Evolutionary conservation across 2,329 filamentous ascomycete genomes (phyloP).

Genomic region (Zarea fungicola): DNA sequence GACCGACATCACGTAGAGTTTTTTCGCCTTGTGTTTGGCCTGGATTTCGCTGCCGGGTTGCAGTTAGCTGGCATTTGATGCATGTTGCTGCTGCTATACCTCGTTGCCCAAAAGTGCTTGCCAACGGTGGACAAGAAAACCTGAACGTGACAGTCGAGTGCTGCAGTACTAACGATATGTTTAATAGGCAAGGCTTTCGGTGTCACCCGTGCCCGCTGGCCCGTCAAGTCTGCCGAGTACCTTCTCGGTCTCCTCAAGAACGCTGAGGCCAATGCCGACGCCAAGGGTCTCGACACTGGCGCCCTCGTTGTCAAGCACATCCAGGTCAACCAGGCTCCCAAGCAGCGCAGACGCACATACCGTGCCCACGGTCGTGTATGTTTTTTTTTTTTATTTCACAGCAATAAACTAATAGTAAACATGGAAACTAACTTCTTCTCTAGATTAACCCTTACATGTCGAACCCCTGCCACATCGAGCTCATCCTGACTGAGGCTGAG

Average conservation of each 20-base stretch:
- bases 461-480: conserved; percentile 99
- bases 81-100: too few relatives aligned
- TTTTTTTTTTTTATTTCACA: conserved; percentile 36
- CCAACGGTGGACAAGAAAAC: neutral
- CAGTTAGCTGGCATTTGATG: neutral
- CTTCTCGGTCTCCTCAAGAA: conserved; percentile 96
- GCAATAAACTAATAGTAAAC: too few relatives aligned
- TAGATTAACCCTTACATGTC: conserved; percentile 99
- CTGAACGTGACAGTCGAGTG: neutral
- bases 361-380: conserved; percentile 99
- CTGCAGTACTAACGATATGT: conserved; percentile 22
- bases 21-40: neutral
- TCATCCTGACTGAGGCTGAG: conserved; percentile 97
- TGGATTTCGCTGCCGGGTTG: neutral
- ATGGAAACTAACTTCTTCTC: too few relatives aligned
- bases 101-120: too few relatives aligned
- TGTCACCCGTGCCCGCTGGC: conserved; percentile 97
- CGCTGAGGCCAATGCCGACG: conserved; percentile 93
- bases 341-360: conserved; percentile 99
- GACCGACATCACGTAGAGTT: conserved; percentile 32
- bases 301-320: conserved; percentile 99
- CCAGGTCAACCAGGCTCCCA: conserved; percentile 99
- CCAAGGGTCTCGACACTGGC: conserved; percentile 94
- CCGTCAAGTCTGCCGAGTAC: conserved; percentile 98
- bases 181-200: conserved; percentile 94